Conservation (phyloP, 257 asterid species). For the Solanum chilense region DNA sequence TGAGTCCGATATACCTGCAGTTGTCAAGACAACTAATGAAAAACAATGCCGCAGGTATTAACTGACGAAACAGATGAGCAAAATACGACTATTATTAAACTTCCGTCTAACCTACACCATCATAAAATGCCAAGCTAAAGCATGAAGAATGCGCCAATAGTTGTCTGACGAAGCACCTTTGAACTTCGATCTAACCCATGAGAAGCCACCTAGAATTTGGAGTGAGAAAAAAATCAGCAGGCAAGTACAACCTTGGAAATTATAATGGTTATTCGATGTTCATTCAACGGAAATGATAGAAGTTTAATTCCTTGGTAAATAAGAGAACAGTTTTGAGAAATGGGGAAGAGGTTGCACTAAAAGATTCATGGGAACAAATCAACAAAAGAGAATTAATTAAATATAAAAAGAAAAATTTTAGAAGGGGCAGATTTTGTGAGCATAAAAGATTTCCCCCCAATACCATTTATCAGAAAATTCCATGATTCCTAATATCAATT, state of each 20-base stretch:
- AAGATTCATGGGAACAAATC: background rate
- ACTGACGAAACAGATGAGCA: background rate
- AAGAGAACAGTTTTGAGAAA: background rate
- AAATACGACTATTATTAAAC: background rate
- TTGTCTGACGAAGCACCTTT: slow-evolving; percentile 85
- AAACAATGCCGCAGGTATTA: background rate
- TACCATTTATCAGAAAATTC: background rate
- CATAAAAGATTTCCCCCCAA: background rate
- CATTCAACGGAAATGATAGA: background rate
- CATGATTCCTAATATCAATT: background rate
- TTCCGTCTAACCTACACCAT: slow-evolving; percentile 26
- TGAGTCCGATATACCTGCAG: slow-evolving; percentile 23
- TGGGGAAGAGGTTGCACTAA: background rate
- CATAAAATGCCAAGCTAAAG: slow-evolving; percentile 33
- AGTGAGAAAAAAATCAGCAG: slow-evolving; percentile 7
- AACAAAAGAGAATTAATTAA: background rate
- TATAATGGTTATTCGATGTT: background rate
- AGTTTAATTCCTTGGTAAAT: background rate
- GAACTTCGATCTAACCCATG: slow-evolving; percentile 96
- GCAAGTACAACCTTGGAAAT: background rate
- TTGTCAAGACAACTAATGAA: background rate
- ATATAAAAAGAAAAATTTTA: background rate
- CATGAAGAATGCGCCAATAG: slow-evolving; percentile 69
- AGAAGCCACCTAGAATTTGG: slow-evolving; percentile 71
- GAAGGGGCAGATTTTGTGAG: background rate